Evolutionary conservation across 352 stramenopile genomes (phyloP).

Genomic region (Pythium apleroticum): DNA sequence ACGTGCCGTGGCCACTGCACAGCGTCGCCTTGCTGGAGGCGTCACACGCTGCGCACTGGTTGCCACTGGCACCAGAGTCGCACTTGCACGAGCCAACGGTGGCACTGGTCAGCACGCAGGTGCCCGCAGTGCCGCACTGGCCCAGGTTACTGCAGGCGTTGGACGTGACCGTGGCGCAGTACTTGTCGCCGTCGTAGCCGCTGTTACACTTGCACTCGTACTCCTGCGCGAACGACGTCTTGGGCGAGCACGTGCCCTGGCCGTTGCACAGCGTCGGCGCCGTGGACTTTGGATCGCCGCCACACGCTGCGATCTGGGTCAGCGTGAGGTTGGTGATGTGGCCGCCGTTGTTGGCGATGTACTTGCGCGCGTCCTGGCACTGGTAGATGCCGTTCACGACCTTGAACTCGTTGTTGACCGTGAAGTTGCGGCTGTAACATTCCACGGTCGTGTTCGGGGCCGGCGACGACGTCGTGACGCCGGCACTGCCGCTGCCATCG

Average conservation of each 20-base stretch:
- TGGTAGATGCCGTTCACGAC: slow-evolving; percentile 76
- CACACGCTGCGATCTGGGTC: slow-evolving; percentile 50
- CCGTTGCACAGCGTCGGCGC: slow-evolving; percentile 54
- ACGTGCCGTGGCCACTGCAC: slow-evolving; percentile 58
- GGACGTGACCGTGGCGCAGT: slow-evolving; percentile 49
- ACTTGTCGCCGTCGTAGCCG: slow-evolving; percentile 58
- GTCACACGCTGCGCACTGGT: slow-evolving; percentile 72
- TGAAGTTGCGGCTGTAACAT: slow-evolving; percentile 73
- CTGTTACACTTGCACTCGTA: slow-evolving; percentile 81
- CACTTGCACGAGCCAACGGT: slow-evolving; percentile 50
- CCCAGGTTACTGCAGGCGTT: slow-evolving; percentile 75
- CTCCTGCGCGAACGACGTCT: slow-evolving; percentile 49
- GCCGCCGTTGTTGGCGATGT: slow-evolving; percentile 49
- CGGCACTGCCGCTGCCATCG: slow-evolving; percentile 23
- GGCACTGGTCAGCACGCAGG: slow-evolving; percentile 37
- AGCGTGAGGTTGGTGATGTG: slow-evolving; percentile 67
- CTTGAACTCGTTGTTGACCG: slow-evolving; percentile 36
- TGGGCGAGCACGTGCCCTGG: slow-evolving; percentile 70
- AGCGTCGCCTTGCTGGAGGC: slow-evolving; percentile 28
- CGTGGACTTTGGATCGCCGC: slow-evolving; percentile 40
- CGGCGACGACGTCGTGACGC: slow-evolving; percentile 18
- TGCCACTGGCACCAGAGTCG: slow-evolving; percentile 45
- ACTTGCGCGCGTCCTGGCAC: slow-evolving; percentile 70
- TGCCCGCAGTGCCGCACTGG: slow-evolving; percentile 61
- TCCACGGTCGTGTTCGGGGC: slow-evolving; percentile 46